Percentiles rank a stretch among this genome's conserved stretches.
phyloP scores from a whole-genome alignment of 805 yeast species.

The Starmerella floricola region DNA sequence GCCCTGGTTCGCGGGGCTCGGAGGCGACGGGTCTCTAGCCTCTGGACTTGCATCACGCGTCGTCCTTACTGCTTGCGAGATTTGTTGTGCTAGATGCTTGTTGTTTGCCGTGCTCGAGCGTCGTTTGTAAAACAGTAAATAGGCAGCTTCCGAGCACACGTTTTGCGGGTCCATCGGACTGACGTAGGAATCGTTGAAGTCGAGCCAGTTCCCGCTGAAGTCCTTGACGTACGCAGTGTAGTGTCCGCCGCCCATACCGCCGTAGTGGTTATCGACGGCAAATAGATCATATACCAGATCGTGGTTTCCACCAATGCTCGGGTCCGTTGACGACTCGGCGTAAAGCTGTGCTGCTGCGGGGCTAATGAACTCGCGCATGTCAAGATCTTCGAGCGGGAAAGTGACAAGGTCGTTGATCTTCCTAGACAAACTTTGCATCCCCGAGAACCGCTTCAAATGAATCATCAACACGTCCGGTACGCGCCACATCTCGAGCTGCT shows the following conservation, averaged over 20 bases:
- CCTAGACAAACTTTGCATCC: conserved; percentile 72
- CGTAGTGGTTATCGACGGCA: conserved; percentile 92
- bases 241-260: conserved; percentile 96
- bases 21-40: neutral
- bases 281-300: conserved; percentile 60
- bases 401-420: conserved; percentile 76
- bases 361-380: conserved; percentile 47
- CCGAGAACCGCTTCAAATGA: conserved; percentile 82
- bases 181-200: conserved; percentile 78
- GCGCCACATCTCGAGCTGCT: conserved; percentile 85
- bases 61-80: neutral
- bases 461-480: conserved; percentile 82
- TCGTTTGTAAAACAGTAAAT: conserved; percentile 69
- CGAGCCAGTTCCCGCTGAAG: conserved; percentile 68
- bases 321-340: conserved; percentile 29
- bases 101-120: conserved; percentile 17
- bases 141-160: conserved; percentile 67
- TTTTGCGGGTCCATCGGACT: conserved; percentile 46
- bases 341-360: neutral
- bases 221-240: conserved; percentile 84
- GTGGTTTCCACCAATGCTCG: conserved; percentile 2
- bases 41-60: neutral
- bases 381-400: conserved; percentile 76
- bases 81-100: neutral
- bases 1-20: neutral